Evolutionary conservation across 331 rosid species (phyloP).

Genomic region (Prunus yedoensis): DNA sequence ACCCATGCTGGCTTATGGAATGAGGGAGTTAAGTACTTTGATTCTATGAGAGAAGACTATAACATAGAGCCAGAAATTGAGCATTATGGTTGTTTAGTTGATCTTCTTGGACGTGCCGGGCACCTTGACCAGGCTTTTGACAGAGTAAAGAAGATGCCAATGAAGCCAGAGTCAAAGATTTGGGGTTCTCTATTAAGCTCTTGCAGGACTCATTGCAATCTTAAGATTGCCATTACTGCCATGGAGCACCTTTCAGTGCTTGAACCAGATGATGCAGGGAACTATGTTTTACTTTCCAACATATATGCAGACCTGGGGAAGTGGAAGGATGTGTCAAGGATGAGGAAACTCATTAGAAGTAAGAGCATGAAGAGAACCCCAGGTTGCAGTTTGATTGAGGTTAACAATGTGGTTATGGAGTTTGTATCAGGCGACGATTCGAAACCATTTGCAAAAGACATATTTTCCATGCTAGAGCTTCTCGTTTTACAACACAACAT

Average conservation of each 20-base stretch:
- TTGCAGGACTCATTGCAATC: slow-evolving; percentile 62
- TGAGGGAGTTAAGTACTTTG: slow-evolving; percentile 53
- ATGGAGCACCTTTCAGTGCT: slow-evolving; percentile 60
- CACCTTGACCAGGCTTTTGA: slow-evolving; percentile 55
- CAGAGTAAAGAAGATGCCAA: slow-evolving; percentile 54
- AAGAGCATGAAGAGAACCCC: slow-evolving; percentile 65
- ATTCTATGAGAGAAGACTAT: slow-evolving; percentile 43
- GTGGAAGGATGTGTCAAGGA: slow-evolving; percentile 62
- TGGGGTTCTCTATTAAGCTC: slow-evolving; percentile 78
- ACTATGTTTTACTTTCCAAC: slow-evolving; percentile 70
- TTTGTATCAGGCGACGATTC: slow-evolving; percentile 52
- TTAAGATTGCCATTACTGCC: slow-evolving; percentile 53
- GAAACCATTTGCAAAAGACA: slow-evolving; percentile 51
- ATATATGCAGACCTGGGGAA: slow-evolving; percentile 60
- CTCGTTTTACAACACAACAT: slow-evolving; percentile 37
- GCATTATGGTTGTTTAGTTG: slow-evolving; percentile 78
- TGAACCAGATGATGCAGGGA: slow-evolving; percentile 77
- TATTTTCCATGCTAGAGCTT: slow-evolving; percentile 45
- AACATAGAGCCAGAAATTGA: slow-evolving; percentile 52
- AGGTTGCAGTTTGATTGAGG: slow-evolving; percentile 62
- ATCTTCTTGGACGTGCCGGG: slow-evolving; percentile 71
- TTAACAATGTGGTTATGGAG: slow-evolving; percentile 56
- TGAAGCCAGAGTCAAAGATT: slow-evolving; percentile 66
- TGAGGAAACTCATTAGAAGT: slow-evolving; percentile 57
- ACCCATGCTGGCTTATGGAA: slow-evolving; percentile 67